These are phyloP conservation scores for Acanthamoeba quina DNA, from an alignment of 208 protist species.

Conservation along the genomic window DNA sequence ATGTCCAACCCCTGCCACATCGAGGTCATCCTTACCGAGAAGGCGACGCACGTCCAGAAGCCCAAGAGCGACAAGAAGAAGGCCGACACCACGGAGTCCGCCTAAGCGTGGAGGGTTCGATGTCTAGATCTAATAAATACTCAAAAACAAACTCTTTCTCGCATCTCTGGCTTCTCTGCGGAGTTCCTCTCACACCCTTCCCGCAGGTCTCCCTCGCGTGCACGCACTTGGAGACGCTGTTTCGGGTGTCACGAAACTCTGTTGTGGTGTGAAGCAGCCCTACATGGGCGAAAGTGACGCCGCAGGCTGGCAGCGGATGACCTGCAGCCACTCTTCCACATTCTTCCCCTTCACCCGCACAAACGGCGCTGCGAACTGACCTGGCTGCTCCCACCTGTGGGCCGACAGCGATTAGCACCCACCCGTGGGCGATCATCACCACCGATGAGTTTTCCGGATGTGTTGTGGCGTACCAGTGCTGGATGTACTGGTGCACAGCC, in stretches of 20 bases:
- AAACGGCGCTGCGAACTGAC: not conserved
- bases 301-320: not conserved
- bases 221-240: too few relatives aligned
- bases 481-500: slow-evolving; percentile 17
- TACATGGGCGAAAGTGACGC: not conserved
- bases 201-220: too few relatives aligned
- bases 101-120: not conserved
- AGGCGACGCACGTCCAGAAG: slow-evolving; percentile 75
- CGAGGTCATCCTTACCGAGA: slow-evolving; percentile 91
- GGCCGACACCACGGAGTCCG: slow-evolving; percentile 12
- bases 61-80: slow-evolving; percentile 33
- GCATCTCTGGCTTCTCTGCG: too few relatives aligned
- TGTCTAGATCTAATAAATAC: not conserved
- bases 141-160: not conserved
- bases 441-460: not conserved
- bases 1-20: slow-evolving; percentile 92
- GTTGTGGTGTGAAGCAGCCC: too few relatives aligned
- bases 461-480: not conserved
- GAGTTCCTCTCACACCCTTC: too few relatives aligned
- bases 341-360: not conserved
- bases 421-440: too few relatives aligned
- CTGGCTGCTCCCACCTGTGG: not conserved
- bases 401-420: not conserved
- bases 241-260: too few relatives aligned
- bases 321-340: slow-evolving; percentile 25